Percentiles rank a stretch among this genome's conserved stretches.
Evolutionary conservation across 1,284 basidiomycete genomes (phyloP).

Genomic region (Ceratobasidium sp.): DNA sequence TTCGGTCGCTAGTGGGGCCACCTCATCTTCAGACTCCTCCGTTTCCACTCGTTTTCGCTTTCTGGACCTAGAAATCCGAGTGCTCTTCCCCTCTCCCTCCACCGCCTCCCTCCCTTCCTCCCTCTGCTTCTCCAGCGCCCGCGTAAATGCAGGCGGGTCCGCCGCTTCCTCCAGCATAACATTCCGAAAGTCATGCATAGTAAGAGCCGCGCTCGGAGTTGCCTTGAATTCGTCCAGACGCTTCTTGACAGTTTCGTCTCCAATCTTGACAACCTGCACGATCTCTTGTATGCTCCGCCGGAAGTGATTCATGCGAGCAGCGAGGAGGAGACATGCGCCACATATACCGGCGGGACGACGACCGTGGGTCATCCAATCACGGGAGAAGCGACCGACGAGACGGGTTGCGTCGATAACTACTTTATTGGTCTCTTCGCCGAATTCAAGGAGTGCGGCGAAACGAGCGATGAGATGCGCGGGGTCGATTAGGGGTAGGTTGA

Average conservation of each 20-base stretch:
- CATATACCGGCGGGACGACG: conserved; percentile 97
- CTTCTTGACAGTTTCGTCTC: conserved; percentile 92
- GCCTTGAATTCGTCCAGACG: conserved; percentile 95
- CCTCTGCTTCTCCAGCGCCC: conserved; percentile 77
- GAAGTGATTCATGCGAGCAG: conserved; percentile 99
- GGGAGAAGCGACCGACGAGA: conserved; percentile 92
- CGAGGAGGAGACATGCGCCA: conserved; percentile 93
- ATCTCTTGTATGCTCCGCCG: conserved; percentile 93
- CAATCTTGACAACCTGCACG: conserved; percentile 98
- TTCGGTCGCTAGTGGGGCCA: conserved; percentile 30
- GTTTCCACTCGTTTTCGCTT: conserved; percentile 51
- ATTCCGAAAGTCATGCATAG: conserved; percentile 90
- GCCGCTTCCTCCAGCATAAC: conserved; percentile 93
- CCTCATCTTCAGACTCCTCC: conserved; percentile 50
- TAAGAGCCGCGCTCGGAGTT: conserved; percentile 86
- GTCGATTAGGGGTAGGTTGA: conserved; percentile 91
- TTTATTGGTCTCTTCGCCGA: conserved; percentile 91
- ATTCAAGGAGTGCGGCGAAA: conserved; percentile 96
- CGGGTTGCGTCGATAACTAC: conserved; percentile 95
- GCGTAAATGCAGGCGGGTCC: conserved; percentile 88
- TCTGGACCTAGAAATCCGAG: conserved; percentile 47
- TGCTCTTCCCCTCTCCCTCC: conserved; percentile 50
- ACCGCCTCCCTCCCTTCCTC: conserved; percentile 62
- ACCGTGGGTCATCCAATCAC: conserved; percentile 98
- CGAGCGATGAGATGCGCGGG: conserved; percentile 97